phyloP scores from a whole-genome alignment of 768 basidiomycete species.

The Boletus vermiculosoides region DNA sequence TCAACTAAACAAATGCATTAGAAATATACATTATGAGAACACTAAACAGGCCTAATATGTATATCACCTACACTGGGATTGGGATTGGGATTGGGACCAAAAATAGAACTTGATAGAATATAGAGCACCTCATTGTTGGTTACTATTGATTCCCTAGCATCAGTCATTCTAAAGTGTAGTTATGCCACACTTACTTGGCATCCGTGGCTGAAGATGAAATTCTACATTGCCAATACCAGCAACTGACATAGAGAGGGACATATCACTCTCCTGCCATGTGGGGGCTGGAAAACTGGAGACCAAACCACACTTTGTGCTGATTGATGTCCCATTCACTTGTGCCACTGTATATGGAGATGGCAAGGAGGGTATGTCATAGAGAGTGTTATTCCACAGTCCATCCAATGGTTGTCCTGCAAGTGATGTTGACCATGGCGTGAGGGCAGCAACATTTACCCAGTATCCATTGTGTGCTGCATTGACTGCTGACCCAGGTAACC shows the following conservation, averaged over 20 bases:
- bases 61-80: neutral
- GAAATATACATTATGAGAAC: neutral
- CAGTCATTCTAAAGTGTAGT: neutral
- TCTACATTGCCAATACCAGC: neutral
- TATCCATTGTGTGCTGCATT: too few species aligned
- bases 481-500: neutral
- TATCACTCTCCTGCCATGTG: neutral
- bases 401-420: neutral
- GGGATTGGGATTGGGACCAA: too few species aligned
- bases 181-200: neutral
- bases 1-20: neutral
- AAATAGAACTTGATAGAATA: neutral
- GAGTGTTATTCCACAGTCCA: neutral
- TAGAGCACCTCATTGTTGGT: neutral
- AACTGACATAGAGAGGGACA: neutral
- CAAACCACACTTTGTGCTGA: neutral
- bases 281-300: neutral
- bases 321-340: neutral
- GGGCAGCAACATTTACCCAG: neutral
- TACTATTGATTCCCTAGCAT: neutral
- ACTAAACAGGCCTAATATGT: neutral
- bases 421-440: neutral
- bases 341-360: neutral
- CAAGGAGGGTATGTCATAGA: neutral
- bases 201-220: rapidly evolving